Base-by-base conservation (phyloP, 2,329 filamentous ascomycete species). In the Aspergillus melleus region DNA sequence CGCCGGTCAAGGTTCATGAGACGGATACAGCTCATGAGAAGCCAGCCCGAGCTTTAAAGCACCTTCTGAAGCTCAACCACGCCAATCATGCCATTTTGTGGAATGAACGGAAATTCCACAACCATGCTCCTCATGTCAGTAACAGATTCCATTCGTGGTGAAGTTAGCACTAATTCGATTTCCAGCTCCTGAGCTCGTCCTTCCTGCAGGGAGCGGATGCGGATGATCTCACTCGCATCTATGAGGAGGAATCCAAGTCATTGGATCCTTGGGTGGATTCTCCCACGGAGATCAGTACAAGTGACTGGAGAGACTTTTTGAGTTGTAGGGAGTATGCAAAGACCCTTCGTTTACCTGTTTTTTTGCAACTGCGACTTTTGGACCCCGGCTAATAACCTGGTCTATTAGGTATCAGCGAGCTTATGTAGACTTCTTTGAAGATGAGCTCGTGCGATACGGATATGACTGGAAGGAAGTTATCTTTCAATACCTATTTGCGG, bases 391-490 rank as follows among this genome's bases (percentile, higher is more conserved):
- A 11, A 51, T 6, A 8, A 49, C 30, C 8, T 1, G 6, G 14
- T 19, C 24, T 24, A 30, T 10, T 68, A 86, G 81, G 63, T 97
- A 96, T 71, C 92, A 99, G 76, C 86, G 94, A 61, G 94, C 92
- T 0, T 99, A 89, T 71, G 82, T 99, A 58, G 93, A 99, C 74
- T 98, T 95, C 73, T 98, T 96, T 72, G 95, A 99, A 74, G 95
- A 99, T 73, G 87, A 92, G 69, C 81, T 98, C 30, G 92, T 91
- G 3, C 79, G 80, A 19, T 85, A 88, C 68, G 82, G 86, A 39
- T 98, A 97, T 73, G 86, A 96, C 71, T 97, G 95, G 91, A 90
- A 89, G 71, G 81, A 83, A 55, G 86, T 96, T 2, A 80, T 96
- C 9, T 79, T 86, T 3, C 85, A 93, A 62, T 98, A 90, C 72